Conservation (phyloP, 1,284 basidiomycete genomes). For the Mycosarcoma mackinlayi region DNA sequence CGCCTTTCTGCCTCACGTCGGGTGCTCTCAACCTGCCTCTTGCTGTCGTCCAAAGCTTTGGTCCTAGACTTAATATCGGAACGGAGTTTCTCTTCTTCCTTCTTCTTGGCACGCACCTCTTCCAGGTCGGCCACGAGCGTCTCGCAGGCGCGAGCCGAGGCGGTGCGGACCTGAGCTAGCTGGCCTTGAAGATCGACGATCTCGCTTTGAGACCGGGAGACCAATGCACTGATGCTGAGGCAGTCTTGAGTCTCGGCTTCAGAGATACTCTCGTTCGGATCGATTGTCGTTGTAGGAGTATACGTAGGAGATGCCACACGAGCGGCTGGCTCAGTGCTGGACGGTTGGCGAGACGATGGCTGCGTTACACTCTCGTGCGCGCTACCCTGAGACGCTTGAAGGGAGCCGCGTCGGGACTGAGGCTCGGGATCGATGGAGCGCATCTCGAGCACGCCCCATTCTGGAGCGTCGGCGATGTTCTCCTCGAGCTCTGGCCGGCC, state of each 20-base stretch:
- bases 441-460: conserved; percentile 75
- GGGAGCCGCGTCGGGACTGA: conserved; percentile 26
- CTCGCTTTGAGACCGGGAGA: conserved; percentile 27
- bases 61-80: conserved; percentile 82
- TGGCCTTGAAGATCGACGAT: conserved; percentile 76
- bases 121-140: conserved; percentile 80
- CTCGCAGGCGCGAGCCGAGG: conserved; percentile 72
- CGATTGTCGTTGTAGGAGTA: neutral
- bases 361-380: conserved; percentile 6
- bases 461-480: conserved; percentile 75
- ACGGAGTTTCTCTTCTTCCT: conserved; percentile 82
- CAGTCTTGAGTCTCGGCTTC: conserved; percentile 19
- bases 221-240: conserved; percentile 35
- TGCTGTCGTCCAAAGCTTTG: conserved; percentile 86
- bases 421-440: conserved; percentile 42
- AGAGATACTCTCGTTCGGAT: neutral
- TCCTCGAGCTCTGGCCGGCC: conserved; percentile 73
- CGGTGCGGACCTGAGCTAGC: conserved; percentile 75
- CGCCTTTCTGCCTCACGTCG: conserved; percentile 88
- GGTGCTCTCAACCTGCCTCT: conserved; percentile 80
- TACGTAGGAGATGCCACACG: conserved; percentile 3
- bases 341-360: conserved; percentile 4
- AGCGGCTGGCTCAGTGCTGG: conserved; percentile 2
- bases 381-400: conserved; percentile 14
- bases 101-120: conserved; percentile 79